Base-by-base conservation (phyloP, 1,284 basidiomycete genomes). In the Cutaneotrichosporon mucoides region DNA sequence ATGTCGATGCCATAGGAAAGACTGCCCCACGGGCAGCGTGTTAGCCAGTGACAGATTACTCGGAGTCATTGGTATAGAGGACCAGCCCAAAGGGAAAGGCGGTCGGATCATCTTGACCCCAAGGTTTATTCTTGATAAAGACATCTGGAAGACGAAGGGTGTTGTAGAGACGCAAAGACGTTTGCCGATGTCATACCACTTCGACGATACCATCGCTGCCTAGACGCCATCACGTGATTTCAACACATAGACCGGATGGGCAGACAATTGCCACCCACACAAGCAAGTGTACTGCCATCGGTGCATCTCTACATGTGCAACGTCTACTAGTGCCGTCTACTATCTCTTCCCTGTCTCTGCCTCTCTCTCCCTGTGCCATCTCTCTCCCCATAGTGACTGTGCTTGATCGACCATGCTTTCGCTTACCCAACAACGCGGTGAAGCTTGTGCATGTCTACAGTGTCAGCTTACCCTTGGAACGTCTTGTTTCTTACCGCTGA, bases 401-500 rank as follows among this genome's bases (percentile, higher is more conserved):
- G 11, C 16, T 37, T 40, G 49, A 15, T 51, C 16, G 16, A 40
- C 49, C 24, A 40, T 24, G 24, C 24, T 49, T 6, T n/a, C 13
- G 12, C 24, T 43, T 70, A 78, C 34, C 77, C 77, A 3, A 79
- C 72, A 0, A 79, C 76, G 47, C 77, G 67, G 63, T 77, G 76
- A 34, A 79, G 66, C 63, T 73, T 76, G 60, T 76, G 74, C 48
- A 79, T 76, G 54, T 79, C 77, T 79, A 52, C 3, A n/a, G 6
- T 8, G 57, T 55, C 49, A 55, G 59, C 15, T 49, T 12, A 37
- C 15, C 12, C 40, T 44, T 51, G 41, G 4, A 3, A 6, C 51
- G 12, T 38, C n/a, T 12, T 40, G 38, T 1, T 35, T 71, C 76
- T 67, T 51, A 79, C 78, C 77, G 70, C 88, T 94, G 57, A 97